Conservation (phyloP, 2,329 filamentous ascomycete genomes). For the Xylariaceae sp. region DNA sequence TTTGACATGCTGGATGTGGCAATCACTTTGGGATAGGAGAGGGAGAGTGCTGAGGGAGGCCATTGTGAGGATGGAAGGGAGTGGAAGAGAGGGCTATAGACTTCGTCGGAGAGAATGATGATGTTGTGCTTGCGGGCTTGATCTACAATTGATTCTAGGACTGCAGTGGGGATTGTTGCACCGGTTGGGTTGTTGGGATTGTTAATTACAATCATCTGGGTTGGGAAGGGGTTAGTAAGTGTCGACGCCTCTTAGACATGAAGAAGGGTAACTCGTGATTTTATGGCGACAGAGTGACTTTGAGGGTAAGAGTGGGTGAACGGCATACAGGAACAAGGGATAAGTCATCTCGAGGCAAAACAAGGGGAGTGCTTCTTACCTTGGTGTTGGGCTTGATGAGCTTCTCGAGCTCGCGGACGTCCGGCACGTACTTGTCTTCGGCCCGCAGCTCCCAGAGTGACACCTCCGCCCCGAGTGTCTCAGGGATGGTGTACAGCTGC, state of each 20-base stretch:
- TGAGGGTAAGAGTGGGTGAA: too few species aligned
- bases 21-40: constrained; percentile 66
- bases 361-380: constrained; percentile 35
- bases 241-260: background rate
- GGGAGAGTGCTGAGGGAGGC: constrained; percentile 58
- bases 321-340: background rate
- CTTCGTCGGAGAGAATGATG: constrained; percentile 70
- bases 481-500: constrained; percentile 72
- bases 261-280: too few species aligned
- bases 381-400: constrained; percentile 67
- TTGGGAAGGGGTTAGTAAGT: background rate
- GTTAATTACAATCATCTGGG: constrained; percentile 50
- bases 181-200: constrained; percentile 84
- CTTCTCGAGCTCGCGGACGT: constrained; percentile 58
- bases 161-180: constrained; percentile 56
- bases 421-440: constrained; percentile 60
- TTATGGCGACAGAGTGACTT: too few species aligned
- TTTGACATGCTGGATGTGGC: constrained; percentile 80
- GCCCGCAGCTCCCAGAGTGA: constrained; percentile 67
- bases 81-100: constrained; percentile 81
- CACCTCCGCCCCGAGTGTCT: constrained; percentile 69
- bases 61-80: constrained; percentile 40
- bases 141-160: constrained; percentile 56
- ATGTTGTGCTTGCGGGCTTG: constrained; percentile 60
- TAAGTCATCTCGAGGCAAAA: background rate